phyloP scores from a whole-genome alignment of 129 eudicot species.

The Gnaphalium uliginosum region DNA sequence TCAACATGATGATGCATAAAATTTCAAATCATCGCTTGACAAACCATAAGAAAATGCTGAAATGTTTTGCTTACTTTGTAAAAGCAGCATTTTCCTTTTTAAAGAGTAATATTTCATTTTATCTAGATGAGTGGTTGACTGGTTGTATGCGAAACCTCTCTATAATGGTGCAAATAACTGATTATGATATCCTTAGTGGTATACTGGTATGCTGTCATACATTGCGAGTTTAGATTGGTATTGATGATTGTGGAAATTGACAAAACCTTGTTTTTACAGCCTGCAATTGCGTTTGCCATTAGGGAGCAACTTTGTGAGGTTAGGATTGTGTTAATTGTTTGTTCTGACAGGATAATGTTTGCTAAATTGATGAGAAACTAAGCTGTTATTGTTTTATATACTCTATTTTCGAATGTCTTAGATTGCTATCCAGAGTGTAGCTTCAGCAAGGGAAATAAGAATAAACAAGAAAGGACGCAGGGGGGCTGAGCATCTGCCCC shows the following conservation, averaged over 20 bases:
- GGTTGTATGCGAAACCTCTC: background rate
- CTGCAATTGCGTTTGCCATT: conserved; percentile 88
- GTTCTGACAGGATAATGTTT: background rate
- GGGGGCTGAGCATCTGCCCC: conserved; percentile 55
- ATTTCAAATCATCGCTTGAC: background rate
- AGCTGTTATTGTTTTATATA: background rate
- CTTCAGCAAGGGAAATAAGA: conserved; percentile 78
- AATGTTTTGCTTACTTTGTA: background rate
- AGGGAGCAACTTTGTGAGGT: conserved; percentile 97
- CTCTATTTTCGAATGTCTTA: conserved; percentile 24
- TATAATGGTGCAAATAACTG: background rate
- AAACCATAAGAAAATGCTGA: background rate
- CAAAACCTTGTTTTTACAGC: conserved; percentile 49
- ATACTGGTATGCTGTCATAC: background rate
- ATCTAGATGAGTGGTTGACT: background rate
- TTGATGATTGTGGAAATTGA: conserved; percentile 5
- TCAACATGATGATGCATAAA: background rate
- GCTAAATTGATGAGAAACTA: conserved; percentile 11
- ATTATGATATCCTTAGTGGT: background rate
- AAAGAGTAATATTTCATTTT: background rate
- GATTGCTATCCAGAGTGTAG: conserved; percentile 87
- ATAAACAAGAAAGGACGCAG: conserved; percentile 78
- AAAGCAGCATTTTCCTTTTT: background rate
- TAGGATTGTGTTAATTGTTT: conserved; percentile 17
- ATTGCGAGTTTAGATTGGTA: background rate